Evolutionary conservation across 371 early-diverging fungal genomes (phyloP).

Genomic region (Dichotomocladium elegans): DNA sequence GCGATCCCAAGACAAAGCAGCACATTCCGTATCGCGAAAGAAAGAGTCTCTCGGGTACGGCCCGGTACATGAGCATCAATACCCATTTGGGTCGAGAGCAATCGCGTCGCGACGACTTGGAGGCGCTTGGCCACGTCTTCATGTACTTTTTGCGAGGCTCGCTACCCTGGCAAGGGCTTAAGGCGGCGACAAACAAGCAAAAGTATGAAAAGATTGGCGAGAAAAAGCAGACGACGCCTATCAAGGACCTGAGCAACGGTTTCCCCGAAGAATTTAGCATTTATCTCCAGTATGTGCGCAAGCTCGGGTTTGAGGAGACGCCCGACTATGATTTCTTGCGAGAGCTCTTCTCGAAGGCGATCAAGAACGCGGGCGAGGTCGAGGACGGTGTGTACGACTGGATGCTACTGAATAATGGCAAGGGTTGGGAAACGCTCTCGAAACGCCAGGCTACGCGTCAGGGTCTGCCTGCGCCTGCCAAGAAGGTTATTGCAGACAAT

Average conservation of each 20-base stretch:
- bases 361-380: constrained; percentile 60
- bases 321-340: constrained; percentile 88
- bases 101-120: constrained; percentile 91
- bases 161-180: constrained; percentile 91
- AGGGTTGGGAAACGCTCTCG: constrained; percentile 42
- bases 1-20: constrained; percentile 74
- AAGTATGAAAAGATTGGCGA: constrained; percentile 91
- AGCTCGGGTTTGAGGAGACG: constrained; percentile 86
- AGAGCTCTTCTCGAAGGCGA: constrained; percentile 75
- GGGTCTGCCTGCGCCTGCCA: constrained; percentile 18
- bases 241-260: constrained; percentile 72
- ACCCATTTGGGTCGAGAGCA: constrained; percentile 89
- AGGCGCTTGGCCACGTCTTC: constrained; percentile 88
- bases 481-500: constrained; percentile 17
- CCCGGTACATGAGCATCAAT: constrained; percentile 89
- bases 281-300: constrained; percentile 84
- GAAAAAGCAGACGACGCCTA: constrained; percentile 75
- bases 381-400: constrained; percentile 90
- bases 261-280: constrained; percentile 85
- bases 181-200: constrained; percentile 86
- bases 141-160: constrained; percentile 88
- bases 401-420: constrained; percentile 66
- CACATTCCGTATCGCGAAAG: constrained; percentile 82
- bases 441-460: constrained; percentile 19
- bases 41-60: constrained; percentile 85